Evolutionary conservation across 129 eudicot genomes (phyloP).

Genomic region (Silybum marianum): DNA sequence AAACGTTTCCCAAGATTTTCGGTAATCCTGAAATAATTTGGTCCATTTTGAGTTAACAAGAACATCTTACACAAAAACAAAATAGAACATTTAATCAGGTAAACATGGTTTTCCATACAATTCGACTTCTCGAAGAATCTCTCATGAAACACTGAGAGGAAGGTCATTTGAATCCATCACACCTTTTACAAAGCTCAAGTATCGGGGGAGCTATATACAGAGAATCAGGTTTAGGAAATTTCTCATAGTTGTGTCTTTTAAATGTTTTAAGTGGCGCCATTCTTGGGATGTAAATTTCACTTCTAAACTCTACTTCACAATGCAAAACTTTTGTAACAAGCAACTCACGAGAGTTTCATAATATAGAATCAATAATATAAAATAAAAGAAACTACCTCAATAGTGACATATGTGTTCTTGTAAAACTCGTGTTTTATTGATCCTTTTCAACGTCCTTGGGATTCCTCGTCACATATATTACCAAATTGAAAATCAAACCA

Average conservation of each 20-base stretch:
- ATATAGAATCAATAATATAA: not conserved
- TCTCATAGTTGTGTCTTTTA: not conserved
- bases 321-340: conserved; percentile 25
- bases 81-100: not conserved
- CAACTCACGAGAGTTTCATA: not conserved
- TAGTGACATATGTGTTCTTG: conserved; percentile 89
- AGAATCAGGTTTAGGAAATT: conserved; percentile 9
- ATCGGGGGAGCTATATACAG: conserved; percentile 78
- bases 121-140: conserved; percentile 96
- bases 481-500: not conserved
- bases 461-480: conserved; percentile 45
- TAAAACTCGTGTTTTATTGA: conserved; percentile 81
- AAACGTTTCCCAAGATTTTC: too few species aligned
- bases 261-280: conserved; percentile 98
- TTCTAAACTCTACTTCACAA: conserved; percentile 97
- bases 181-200: conserved; percentile 95
- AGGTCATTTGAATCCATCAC: conserved; percentile 91
- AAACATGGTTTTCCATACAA: conserved; percentile 49
- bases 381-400: conserved; percentile 60
- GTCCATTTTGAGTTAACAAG: too few species aligned
- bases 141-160: conserved; percentile 88
- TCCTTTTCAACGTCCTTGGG: conserved; percentile 90
- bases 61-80: too few species aligned
- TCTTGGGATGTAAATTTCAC: conserved; percentile 87
- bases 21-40: too few species aligned